Conservation (phyloP, 1,284 basidiomycete species). For the Cryptococcus deneoformans region DNA sequence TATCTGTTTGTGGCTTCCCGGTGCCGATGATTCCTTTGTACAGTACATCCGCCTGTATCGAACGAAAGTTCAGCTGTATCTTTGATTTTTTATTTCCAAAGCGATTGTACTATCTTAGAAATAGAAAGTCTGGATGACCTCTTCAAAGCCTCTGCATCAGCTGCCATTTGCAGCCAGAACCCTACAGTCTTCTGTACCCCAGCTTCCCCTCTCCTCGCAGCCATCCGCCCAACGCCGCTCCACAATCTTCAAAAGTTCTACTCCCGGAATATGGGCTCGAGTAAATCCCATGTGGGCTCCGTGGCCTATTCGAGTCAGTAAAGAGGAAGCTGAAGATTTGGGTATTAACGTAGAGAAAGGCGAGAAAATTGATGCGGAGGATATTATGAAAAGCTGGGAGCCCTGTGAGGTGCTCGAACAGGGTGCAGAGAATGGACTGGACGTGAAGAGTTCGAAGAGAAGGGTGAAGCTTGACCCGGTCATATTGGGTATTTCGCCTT, state of each 20-base stretch:
- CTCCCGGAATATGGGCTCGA: constrained; percentile 61
- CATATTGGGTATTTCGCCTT: constrained; percentile 64
- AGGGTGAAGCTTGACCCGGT: constrained; percentile 59
- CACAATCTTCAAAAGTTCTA: constrained; percentile 54
- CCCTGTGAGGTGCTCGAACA: constrained; percentile 20
- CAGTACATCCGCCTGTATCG: too few relatives aligned
- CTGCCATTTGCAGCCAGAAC: neutral
- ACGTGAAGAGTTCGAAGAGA: constrained; percentile 43
- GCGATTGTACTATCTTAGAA: too few relatives aligned
- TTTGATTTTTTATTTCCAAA: too few relatives aligned
- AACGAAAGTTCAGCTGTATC: too few relatives aligned
- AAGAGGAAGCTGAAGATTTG: constrained; percentile 60
- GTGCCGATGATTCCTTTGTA: too few relatives aligned
- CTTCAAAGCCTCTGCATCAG: too few relatives aligned
- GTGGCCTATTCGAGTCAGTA: constrained; percentile 78
- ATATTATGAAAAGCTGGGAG: constrained; percentile 54
- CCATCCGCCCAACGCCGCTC: constrained; percentile 72
- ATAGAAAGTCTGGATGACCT: too few relatives aligned
- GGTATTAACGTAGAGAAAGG: constrained; percentile 57
- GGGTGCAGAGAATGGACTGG: constrained; percentile 23
- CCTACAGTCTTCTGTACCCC: constrained; percentile 30
- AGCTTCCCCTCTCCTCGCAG: constrained; percentile 42
- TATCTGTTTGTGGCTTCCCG: too few relatives aligned
- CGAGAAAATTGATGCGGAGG: constrained; percentile 53
- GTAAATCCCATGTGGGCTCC: constrained; percentile 75